Evolutionary conservation across 2,329 filamentous ascomycete genomes (phyloP).

Genomic region (Talaromyces albobiverticillius): DNA sequence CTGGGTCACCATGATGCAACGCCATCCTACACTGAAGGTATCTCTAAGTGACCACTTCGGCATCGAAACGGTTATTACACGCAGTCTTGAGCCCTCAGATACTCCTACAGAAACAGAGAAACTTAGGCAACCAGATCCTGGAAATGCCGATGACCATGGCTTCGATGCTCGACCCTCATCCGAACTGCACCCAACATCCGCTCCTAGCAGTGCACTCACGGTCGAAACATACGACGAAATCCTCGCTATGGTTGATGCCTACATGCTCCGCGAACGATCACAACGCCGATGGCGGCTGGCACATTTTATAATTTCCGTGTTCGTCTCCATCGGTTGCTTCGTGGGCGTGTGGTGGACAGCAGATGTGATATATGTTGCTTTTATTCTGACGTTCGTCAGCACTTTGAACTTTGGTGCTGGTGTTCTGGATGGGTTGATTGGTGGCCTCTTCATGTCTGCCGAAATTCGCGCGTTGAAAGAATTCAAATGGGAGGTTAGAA

Average conservation of each 20-base stretch:
- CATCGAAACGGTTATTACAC: conserved; percentile 71
- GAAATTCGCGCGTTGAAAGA: conserved; percentile 82
- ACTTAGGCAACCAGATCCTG: conserved; percentile 12
- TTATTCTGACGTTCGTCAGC: conserved; percentile 74
- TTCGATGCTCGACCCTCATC: conserved; percentile 7
- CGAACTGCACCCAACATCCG: conserved; percentile 14
- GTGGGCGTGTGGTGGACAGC: conserved; percentile 79
- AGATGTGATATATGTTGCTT: conserved; percentile 66
- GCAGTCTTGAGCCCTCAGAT: conserved; percentile 3
- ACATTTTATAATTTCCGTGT: conserved; percentile 69
- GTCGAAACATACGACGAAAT: conserved; percentile 67
- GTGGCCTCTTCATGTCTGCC: conserved; percentile 78
- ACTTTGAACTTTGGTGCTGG: conserved; percentile 75
- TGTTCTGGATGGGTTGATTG: conserved; percentile 79
- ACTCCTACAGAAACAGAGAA: conserved; percentile 11
- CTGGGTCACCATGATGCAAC: conserved; percentile 74
- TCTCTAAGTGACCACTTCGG: conserved; percentile 95
- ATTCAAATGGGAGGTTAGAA: conserved; percentile 88
- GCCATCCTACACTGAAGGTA: conserved; percentile 76
- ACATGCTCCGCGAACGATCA: conserved; percentile 65
- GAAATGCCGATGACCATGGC: conserved; percentile 18
- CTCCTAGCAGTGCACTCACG: conserved; percentile 35
- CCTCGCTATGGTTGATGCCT: conserved; percentile 65
- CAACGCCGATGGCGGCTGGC: conserved; percentile 69
- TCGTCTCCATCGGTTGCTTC: conserved; percentile 69